These are phyloP conservation scores for Gracilaria caudata DNA, from an alignment of 23 red algal species.

Conservation along the genomic window DNA sequence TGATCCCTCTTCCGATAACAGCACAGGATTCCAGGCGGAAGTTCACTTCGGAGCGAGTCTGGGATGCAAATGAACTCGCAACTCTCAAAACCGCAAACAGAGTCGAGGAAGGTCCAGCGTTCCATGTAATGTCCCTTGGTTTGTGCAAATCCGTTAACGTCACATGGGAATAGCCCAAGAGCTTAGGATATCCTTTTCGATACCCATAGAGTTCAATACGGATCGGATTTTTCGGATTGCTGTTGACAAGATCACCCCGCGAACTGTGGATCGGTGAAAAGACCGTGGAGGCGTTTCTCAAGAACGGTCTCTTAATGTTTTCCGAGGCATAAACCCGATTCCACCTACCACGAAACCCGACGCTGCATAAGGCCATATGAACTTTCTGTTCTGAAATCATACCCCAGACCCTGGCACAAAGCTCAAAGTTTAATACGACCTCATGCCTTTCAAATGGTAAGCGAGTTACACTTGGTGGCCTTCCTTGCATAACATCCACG, in stretches of 20 bases:
- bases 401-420: conserved; percentile 7
- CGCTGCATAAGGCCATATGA: conserved; percentile 9
- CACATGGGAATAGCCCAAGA: conserved; percentile 31
- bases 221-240: conserved; percentile 41
- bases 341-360: conserved; percentile 35
- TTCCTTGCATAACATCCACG: conserved; percentile 25
- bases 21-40: neutral
- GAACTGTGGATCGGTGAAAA: conserved; percentile 27
- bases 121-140: conserved; percentile 19
- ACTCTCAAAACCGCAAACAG: neutral
- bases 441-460: conserved; percentile 4
- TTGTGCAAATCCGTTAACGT: conserved; percentile 11
- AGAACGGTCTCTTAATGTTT: conserved; percentile 21
- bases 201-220: conserved; percentile 52
- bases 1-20: neutral
- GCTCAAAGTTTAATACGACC: neutral
- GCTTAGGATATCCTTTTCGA: conserved; percentile 9
- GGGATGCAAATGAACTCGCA: neutral
- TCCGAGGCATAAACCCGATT: conserved; percentile 34
- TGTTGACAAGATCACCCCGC: conserved; percentile 6
- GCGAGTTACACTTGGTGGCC: neutral
- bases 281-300: neutral
- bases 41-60: neutral
- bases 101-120: neutral
- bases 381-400: conserved; percentile 29